These are phyloP conservation scores for Lunasporangiospora selenospora DNA, from an alignment of 192 early-diverging fungal genomes.

Conservation along the genomic window DNA sequence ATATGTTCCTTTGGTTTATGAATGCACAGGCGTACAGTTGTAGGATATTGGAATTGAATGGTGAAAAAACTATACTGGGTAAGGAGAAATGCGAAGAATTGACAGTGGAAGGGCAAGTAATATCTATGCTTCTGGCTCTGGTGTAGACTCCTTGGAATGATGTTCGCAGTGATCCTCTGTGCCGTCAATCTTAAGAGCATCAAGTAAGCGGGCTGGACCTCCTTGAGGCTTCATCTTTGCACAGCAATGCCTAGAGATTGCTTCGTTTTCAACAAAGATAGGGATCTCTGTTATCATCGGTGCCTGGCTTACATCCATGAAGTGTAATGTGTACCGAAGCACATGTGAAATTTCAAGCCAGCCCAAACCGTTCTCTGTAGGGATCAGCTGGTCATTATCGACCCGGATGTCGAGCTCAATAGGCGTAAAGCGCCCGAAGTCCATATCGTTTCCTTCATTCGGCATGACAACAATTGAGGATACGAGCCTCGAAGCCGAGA, in stretches of 20 bases:
- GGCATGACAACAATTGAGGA: slow-evolving; percentile 9
- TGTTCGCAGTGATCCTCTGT: slow-evolving; percentile 26
- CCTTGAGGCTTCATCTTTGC: slow-evolving; percentile 3
- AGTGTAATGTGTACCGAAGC: slow-evolving; percentile 30
- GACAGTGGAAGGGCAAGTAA: too few relatives aligned
- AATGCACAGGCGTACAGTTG: too few relatives aligned
- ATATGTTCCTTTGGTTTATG: too few relatives aligned
- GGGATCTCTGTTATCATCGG: slow-evolving; percentile 29
- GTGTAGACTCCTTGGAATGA: slow-evolving; percentile 21
- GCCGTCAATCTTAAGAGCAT: slow-evolving; percentile 8
- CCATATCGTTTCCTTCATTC: slow-evolving; percentile 28
- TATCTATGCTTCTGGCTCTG: too few relatives aligned
- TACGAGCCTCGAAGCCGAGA: slow-evolving; percentile 25
- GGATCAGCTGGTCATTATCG: slow-evolving; percentile 43
- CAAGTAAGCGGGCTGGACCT: slow-evolving; percentile 1
- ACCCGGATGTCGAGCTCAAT: slow-evolving; percentile 37
- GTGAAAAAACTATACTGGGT: too few relatives aligned
- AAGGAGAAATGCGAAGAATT: too few relatives aligned
- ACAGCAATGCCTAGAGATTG: slow-evolving; percentile 4
- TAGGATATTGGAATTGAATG: too few relatives aligned
- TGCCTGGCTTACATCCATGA: slow-evolving; percentile 25
- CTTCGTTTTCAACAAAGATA: slow-evolving; percentile 34
- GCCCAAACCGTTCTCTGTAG: slow-evolving; percentile 33
- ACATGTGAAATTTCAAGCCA: slow-evolving; percentile 40
- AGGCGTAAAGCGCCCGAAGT: slow-evolving; percentile 31